Evolutionary conservation across 768 basidiomycete genomes (phyloP).

Genomic region (Podaxis carcinomalis): DNA sequence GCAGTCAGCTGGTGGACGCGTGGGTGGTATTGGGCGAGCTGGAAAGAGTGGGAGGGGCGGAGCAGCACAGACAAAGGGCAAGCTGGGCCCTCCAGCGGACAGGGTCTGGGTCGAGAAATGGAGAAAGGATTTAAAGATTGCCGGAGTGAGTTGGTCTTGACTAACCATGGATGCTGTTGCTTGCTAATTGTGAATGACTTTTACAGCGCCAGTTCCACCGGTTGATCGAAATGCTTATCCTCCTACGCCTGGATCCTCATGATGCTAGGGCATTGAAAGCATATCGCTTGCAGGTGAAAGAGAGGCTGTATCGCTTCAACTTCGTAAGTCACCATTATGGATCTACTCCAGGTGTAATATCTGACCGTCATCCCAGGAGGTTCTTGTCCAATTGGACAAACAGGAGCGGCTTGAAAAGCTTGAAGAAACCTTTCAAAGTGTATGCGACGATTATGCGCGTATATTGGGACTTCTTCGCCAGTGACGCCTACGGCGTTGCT

Average conservation of each 20-base stretch:
- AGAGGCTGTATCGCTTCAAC: slow-evolving; percentile 92
- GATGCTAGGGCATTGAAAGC: slow-evolving; percentile 54
- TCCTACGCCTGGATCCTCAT: slow-evolving; percentile 60
- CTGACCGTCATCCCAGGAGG: slow-evolving; percentile 53
- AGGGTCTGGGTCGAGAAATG: slow-evolving; percentile 76
- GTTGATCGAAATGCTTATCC: slow-evolving; percentile 86
- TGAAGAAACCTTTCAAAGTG: slow-evolving; percentile 88
- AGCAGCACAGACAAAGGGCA: slow-evolving; percentile 39
- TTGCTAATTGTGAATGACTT: neutral
- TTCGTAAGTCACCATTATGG: slow-evolving; percentile 52
- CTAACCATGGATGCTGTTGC: slow-evolving; percentile 1
- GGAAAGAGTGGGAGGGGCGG: slow-evolving; percentile 34
- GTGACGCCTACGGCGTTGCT: slow-evolving; percentile 10
- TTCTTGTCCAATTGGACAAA: slow-evolving; percentile 82
- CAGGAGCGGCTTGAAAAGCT: slow-evolving; percentile 85
- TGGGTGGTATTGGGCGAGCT: slow-evolving; percentile 39
- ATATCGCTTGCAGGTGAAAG: slow-evolving; percentile 90
- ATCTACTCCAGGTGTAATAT: neutral
- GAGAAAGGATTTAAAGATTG: slow-evolving; percentile 84
- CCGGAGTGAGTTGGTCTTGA: slow-evolving; percentile 51
- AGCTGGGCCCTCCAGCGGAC: slow-evolving; percentile 74
- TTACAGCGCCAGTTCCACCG: slow-evolving; percentile 88
- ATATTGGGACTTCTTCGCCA: slow-evolving; percentile 54
- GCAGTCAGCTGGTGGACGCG: slow-evolving; percentile 42
- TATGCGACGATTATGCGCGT: slow-evolving; percentile 79